Evolutionary conservation across 768 basidiomycete species (phyloP).

Genomic region (Boletales sp.): DNA sequence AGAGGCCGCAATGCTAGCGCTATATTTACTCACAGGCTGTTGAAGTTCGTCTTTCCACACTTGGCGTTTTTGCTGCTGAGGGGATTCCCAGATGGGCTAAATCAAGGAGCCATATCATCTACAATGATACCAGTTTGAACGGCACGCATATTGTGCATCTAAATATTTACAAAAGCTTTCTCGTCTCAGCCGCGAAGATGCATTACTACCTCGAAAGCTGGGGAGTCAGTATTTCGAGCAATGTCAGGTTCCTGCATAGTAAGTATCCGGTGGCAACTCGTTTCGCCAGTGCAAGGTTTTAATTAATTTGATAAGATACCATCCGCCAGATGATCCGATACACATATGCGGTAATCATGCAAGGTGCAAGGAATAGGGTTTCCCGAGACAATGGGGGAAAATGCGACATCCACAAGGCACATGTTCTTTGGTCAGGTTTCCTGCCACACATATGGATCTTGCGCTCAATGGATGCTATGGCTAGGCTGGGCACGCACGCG

Average conservation of each 20-base stretch:
- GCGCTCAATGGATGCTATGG: constrained; percentile 1
- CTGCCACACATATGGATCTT: background rate
- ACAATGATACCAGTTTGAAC: constrained; percentile 73
- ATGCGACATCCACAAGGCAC: constrained; percentile 45
- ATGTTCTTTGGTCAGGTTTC: constrained; percentile 58
- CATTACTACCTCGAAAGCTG: constrained; percentile 72
- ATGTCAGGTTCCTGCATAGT: constrained; percentile 55
- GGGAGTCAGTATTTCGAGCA: constrained; percentile 43
- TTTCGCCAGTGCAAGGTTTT: background rate
- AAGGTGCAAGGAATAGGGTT: constrained; percentile 40
- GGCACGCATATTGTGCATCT: constrained; percentile 54
- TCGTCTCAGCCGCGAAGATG: constrained; percentile 83
- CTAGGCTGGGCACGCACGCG: constrained; percentile 79
- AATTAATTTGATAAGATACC: constrained; percentile 41
- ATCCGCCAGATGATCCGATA: constrained; percentile 60
- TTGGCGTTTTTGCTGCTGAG: constrained; percentile 2
- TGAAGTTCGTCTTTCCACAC: constrained; percentile 49
- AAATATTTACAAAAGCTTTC: constrained; percentile 86
- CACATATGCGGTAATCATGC: constrained; percentile 49
- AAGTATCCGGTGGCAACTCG: constrained; percentile 14
- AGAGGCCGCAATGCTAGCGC: constrained; percentile 61
- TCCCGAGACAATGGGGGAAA: constrained; percentile 36
- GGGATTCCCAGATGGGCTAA: constrained; percentile 56
- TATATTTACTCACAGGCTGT: constrained; percentile 67
- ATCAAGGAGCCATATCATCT: constrained; percentile 75